Conservation (phyloP, 306 rosid species). For the Cucurbita pepo region DNA sequence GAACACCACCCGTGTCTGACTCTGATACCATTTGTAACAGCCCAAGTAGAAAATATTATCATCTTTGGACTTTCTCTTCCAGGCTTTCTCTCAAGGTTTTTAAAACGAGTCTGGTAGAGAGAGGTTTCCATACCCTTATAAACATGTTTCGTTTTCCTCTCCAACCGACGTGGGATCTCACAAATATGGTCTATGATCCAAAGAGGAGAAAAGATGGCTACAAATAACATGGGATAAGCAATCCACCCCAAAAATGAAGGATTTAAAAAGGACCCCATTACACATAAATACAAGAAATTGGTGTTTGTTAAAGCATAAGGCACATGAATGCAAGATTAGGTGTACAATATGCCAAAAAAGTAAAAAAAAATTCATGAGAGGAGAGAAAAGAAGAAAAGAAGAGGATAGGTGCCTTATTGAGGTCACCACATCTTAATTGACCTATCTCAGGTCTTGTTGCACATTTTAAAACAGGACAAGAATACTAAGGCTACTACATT, state of each 20-base stretch:
- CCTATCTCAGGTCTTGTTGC: neutral
- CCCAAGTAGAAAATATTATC: too few relatives aligned
- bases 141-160: too few relatives aligned
- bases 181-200: too few relatives aligned
- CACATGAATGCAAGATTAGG: neutral
- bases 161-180: too few relatives aligned
- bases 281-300: neutral
- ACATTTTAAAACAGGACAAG: neutral
- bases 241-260: neutral
- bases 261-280: neutral
- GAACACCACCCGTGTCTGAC: too few relatives aligned
- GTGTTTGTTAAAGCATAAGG: neutral
- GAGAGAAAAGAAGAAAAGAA: neutral
- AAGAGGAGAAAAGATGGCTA: neutral
- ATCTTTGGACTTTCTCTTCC: too few relatives aligned
- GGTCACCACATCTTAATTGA: neutral
- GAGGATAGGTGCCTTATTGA: neutral
- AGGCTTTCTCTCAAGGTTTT: too few relatives aligned
- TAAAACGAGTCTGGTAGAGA: too few relatives aligned
- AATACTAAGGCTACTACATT: neutral
- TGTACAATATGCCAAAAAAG: neutral
- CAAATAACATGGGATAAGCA: neutral
- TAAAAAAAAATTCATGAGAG: neutral
- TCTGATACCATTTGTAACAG: too few relatives aligned
- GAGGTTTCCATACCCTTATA: too few relatives aligned